A percentile compares a stretch with the other conserved stretches of the same genome.
Conservation (phyloP, 108 stramenopile genomes). For the Nitzschia sp. region DNA sequence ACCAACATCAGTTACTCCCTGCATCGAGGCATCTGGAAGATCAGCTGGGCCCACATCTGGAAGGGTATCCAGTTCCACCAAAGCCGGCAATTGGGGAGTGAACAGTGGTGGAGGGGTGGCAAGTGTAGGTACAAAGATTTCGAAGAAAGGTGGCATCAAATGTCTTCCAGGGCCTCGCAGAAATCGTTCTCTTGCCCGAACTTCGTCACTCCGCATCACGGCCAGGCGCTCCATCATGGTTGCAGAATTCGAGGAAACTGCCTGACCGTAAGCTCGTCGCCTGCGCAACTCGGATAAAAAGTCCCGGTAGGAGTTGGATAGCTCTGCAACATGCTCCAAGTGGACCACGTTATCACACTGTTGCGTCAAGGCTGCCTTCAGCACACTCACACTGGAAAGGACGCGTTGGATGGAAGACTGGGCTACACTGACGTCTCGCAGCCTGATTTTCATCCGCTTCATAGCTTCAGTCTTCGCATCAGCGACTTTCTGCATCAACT, state of each 20-base stretch:
- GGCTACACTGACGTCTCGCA: slow-evolving; percentile 75
- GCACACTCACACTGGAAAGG: slow-evolving; percentile 61
- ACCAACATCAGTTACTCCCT: slow-evolving; percentile 23
- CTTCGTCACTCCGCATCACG: slow-evolving; percentile 77
- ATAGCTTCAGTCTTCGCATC: slow-evolving; percentile 72
- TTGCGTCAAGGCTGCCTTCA: slow-evolving; percentile 66
- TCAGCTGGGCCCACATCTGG: slow-evolving; percentile 60
- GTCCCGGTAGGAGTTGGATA: slow-evolving; percentile 64
- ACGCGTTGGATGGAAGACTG: slow-evolving; percentile 79
- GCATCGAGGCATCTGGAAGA: slow-evolving; percentile 36
- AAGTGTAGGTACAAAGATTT: slow-evolving; percentile 81
- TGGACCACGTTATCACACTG: slow-evolving; percentile 76
- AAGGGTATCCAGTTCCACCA: slow-evolving; percentile 70
- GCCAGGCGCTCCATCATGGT: slow-evolving; percentile 75
- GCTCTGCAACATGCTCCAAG: slow-evolving; percentile 73
- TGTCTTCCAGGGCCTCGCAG: slow-evolving; percentile 76
- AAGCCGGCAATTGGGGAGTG: slow-evolving; percentile 74
- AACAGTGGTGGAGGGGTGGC: slow-evolving; percentile 83
- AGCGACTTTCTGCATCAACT: slow-evolving; percentile 67
- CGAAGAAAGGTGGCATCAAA: slow-evolving; percentile 86
- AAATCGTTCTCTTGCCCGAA: slow-evolving; percentile 77
- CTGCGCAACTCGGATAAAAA: slow-evolving; percentile 71
- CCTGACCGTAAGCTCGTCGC: slow-evolving; percentile 73
- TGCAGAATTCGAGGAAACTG: slow-evolving; percentile 59
- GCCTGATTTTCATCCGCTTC: slow-evolving; percentile 77